Conservation (phyloP, 108 stramenopile genomes). For the Pseudonitzschia multiseries region DNA sequence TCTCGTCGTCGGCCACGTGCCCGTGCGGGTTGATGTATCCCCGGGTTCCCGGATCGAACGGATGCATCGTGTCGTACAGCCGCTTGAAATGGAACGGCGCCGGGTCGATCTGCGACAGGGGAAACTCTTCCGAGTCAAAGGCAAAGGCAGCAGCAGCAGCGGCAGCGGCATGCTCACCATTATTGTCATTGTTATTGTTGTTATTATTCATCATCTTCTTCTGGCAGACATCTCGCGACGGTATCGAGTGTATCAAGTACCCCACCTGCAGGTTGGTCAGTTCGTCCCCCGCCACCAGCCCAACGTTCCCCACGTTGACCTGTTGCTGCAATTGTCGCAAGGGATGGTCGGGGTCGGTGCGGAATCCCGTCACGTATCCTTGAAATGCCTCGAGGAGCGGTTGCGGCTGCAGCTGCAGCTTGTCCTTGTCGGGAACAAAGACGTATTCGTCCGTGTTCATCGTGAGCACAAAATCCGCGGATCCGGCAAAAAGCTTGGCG, state of each 20-base stretch:
- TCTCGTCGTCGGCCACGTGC: too few relatives aligned
- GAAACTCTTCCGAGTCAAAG: background rate
- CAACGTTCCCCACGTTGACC: too few relatives aligned
- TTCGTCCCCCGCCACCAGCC: too few relatives aligned
- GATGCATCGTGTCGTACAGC: too few relatives aligned
- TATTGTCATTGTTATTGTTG: too few relatives aligned
- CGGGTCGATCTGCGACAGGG: background rate
- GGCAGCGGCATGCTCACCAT: too few relatives aligned
- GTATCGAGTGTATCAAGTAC: background rate
- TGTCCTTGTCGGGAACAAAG: background rate
- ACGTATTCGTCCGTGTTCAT: conserved; percentile 30
- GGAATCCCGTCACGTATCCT: background rate
- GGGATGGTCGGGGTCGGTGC: background rate
- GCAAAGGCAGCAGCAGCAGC: too few relatives aligned
- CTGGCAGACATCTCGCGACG: background rate
- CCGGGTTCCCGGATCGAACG: too few relatives aligned
- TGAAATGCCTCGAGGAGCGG: background rate
- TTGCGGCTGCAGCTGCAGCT: too few relatives aligned
- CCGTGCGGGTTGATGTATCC: too few relatives aligned
- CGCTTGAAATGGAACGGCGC: too few relatives aligned
- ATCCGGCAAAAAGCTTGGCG: conserved; percentile 4
- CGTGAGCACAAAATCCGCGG: conserved; percentile 21
- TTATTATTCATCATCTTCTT: too few relatives aligned
- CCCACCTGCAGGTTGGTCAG: background rate
- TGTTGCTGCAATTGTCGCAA: background rate